Evolutionary conservation across 75 land plant species (phyloP), one percentile per base, ranked within the genome.

Genomic region (Pinus tabuliformis): DNA sequence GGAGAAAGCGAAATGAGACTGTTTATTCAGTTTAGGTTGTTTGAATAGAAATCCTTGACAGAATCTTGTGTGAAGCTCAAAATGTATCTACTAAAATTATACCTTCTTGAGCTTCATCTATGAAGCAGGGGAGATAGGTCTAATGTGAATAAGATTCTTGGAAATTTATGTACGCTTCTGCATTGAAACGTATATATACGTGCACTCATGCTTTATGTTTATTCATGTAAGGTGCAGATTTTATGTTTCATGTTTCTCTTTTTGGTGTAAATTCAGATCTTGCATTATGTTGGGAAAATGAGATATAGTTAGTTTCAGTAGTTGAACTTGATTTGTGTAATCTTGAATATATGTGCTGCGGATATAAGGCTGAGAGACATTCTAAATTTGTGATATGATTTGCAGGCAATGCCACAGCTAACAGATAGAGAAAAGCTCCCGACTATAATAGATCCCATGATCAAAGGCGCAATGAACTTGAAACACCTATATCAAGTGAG

Each of bases 401-500:
- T 82, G 77, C 91, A 93, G 99, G 97, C 97, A 52, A 90, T 89
- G 86, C 97, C 94, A 11, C 87, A 85, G 79, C 87, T 96, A 16
- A 91, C 84, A 42, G 94, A 93, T 75, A 86, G 97, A 78, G 76
- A 81, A 71, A 93, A 89, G 83, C 87, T 96, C 54, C 92, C 88
- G 56, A 81, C 77, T 52, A 88, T 91, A 16, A 73, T 96, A 6
- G 97, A 96, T 80, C 94, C 97, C 45, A 84, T 80, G 21, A 85
- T 96, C n/a, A 90, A 72, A 77, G 78, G 90, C 77, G 81, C 89
- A 12, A 87, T 93, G 87, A 86, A 91, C 82, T 70, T 90, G 21
- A 96, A 96, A 81, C 97, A 96, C 59, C 80, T 96, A 33, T 91
- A 88, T 73, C 98, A 95, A 80, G 98, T 95, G 15, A 28, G 80